Conservation (phyloP, 1,284 basidiomycete species). For the Tylopilus orsonianus region DNA sequence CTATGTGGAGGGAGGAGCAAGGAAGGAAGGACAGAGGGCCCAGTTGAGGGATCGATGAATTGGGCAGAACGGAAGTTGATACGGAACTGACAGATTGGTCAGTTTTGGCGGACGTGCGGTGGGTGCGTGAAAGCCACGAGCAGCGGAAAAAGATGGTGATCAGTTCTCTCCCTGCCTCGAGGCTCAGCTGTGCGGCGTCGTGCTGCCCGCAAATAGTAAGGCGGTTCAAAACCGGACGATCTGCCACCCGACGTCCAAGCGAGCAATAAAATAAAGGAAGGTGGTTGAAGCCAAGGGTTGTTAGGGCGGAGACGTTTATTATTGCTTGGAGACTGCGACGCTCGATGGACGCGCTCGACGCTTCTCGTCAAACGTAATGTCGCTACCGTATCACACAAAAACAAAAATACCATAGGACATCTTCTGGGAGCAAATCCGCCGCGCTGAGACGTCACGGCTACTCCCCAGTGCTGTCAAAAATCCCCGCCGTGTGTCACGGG, state of each 20-base stretch:
- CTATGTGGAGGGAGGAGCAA: constrained; percentile 16
- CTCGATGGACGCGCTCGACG: background rate
- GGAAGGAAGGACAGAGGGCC: constrained; percentile 29
- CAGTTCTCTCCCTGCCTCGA: constrained; percentile 29
- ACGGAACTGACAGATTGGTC: constrained; percentile 31
- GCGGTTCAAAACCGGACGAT: constrained; percentile 18
- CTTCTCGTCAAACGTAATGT: constrained; percentile 21
- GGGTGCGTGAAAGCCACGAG: constrained; percentile 39
- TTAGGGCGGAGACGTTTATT: constrained; percentile 29
- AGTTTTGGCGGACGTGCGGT: constrained; percentile 34
- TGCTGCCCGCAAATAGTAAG: constrained; percentile 27
- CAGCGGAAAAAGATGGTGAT: constrained; percentile 34
- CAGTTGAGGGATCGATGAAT: constrained; percentile 33
- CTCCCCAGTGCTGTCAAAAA: background rate
- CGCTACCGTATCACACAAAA: background rate
- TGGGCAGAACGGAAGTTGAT: constrained; percentile 31
- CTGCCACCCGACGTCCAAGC: background rate
- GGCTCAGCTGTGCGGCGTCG: constrained; percentile 23
- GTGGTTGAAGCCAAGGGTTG: constrained; percentile 16
- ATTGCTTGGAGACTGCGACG: background rate
- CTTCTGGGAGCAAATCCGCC: constrained; percentile 4
- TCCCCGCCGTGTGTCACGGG: constrained; percentile 3
- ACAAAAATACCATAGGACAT: background rate
- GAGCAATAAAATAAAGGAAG: constrained; percentile 17
- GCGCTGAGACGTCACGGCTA: constrained; percentile 11